These are phyloP conservation scores for Eucommia ulmoides DNA, from an alignment of 257 asterid genomes.

Conservation along the genomic window DNA sequence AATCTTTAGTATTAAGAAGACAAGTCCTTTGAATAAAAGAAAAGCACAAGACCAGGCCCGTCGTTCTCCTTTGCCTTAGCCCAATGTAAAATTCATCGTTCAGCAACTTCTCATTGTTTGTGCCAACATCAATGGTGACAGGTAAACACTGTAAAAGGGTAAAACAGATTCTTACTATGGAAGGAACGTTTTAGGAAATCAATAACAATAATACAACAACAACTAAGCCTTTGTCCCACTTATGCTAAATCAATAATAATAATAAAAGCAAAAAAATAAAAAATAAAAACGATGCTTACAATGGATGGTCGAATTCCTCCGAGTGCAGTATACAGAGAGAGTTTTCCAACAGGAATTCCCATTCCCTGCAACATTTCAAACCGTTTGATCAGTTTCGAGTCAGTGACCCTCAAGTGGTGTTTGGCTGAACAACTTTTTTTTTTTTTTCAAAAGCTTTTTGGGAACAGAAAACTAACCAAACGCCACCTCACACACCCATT, in stretches of 20 bases:
- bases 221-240: too few species aligned
- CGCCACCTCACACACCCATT: too few species aligned
- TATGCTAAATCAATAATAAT: too few species aligned
- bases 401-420: too few species aligned
- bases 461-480: too few species aligned
- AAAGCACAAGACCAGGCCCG: constrained; percentile 46
- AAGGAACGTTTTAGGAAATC: too few species aligned
- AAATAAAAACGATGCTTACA: constrained; percentile 35
- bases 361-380: constrained; percentile 51
- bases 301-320: constrained; percentile 97
- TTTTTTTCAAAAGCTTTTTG: too few species aligned
- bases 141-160: constrained; percentile 59
- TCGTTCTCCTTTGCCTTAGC: constrained; percentile 67
- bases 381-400: constrained; percentile 6
- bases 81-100: constrained; percentile 89
- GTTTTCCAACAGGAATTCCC: constrained; percentile 98
- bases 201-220: too few species aligned
- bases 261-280: background rate
- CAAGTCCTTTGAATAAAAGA: background rate
- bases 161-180: background rate
- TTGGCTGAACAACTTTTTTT: too few species aligned
- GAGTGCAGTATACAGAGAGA: constrained; percentile 84
- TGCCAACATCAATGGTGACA: constrained; percentile 82
- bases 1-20: too few species aligned
- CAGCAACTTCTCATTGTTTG: constrained; percentile 62